phyloP scores from a whole-genome alignment of 805 yeast genomes.

The Yamadazyma akitaensis region DNA sequence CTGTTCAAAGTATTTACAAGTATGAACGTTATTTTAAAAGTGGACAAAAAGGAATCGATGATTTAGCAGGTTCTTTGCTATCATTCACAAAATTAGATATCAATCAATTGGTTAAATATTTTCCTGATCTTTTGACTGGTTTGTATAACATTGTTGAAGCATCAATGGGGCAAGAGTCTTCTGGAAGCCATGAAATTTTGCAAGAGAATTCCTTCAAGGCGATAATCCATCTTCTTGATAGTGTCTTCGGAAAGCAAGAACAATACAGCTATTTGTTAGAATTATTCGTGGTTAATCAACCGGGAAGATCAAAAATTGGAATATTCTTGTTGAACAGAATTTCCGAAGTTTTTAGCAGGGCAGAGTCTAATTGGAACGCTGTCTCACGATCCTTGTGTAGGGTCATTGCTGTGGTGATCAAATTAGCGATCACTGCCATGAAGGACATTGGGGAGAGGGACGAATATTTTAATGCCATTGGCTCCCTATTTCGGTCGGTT shows the following conservation, averaged over 20 bases:
- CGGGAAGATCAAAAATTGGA: conserved; percentile 49
- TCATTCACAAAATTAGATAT: conserved; percentile 54
- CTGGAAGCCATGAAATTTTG: conserved; percentile 27
- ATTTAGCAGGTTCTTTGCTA: conserved; percentile 45
- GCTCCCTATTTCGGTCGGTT: conserved; percentile 37
- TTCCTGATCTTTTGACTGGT: conserved; percentile 51
- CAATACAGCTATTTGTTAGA: conserved; percentile 58
- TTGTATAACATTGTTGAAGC: conserved; percentile 31
- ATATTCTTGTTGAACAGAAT: conserved; percentile 45
- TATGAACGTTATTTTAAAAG: conserved; percentile 49
- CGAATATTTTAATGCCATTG: conserved; percentile 24
- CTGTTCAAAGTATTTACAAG: conserved; percentile 52
- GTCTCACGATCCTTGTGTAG: conserved; percentile 65
- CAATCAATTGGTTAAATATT: conserved; percentile 53
- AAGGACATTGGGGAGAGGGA: conserved; percentile 13
- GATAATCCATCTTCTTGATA: conserved; percentile 57
- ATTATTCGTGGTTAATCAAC: conserved; percentile 38
- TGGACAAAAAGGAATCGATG: conserved; percentile 39
- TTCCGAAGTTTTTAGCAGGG: conserved; percentile 45
- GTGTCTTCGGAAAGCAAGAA: conserved; percentile 62
- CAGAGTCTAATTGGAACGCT: conserved; percentile 56
- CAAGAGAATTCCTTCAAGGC: conserved; percentile 48
- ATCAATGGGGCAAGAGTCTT: conserved; percentile 21
- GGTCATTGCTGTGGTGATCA: conserved; percentile 49
- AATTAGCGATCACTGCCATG: conserved; percentile 30